Evolutionary conservation across 768 basidiomycete genomes (phyloP).

Genomic region (Mycena olivaceomarginata): DNA sequence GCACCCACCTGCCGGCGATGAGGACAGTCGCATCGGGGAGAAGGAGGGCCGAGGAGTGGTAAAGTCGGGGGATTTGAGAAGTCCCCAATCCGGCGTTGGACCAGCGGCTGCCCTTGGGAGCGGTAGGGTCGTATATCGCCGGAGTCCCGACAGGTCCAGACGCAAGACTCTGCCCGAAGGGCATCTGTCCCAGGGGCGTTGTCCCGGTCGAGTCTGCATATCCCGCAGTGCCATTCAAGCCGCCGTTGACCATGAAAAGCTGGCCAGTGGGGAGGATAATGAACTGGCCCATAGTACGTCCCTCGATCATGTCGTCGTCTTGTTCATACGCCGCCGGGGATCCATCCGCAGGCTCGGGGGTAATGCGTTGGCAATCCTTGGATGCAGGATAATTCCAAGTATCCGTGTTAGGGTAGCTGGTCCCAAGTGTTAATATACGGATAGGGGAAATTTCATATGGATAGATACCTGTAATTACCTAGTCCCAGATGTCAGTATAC

Average conservation of each 20-base stretch:
- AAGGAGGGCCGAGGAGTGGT: constrained; percentile 88
- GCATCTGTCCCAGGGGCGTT: constrained; percentile 59
- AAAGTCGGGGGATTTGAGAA: constrained; percentile 80
- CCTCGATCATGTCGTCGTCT: constrained; percentile 85
- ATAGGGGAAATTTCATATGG: too few relatives aligned
- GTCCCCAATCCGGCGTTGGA: constrained; percentile 73
- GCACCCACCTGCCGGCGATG: constrained; percentile 68
- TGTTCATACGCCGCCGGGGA: constrained; percentile 75
- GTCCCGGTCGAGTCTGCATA: constrained; percentile 71
- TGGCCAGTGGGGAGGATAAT: constrained; percentile 88
- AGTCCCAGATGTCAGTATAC: too few relatives aligned
- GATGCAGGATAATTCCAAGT: constrained; percentile 85
- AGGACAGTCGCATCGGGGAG: constrained; percentile 80
- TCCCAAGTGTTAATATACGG: too few relatives aligned
- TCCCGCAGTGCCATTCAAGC: constrained; percentile 83
- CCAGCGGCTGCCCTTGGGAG: constrained; percentile 78
- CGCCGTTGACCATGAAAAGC: constrained; percentile 80
- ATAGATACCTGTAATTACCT: too few relatives aligned
- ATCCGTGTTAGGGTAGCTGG: constrained; percentile 75
- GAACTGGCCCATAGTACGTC: constrained; percentile 95
- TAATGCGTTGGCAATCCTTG: constrained; percentile 86
- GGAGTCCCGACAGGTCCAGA: constrained; percentile 81
- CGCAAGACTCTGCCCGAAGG: constrained; percentile 77
- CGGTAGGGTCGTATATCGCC: constrained; percentile 82
- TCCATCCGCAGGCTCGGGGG: constrained; percentile 87